Conservation (phyloP, 2,329 filamentous ascomycete species). For the Neospermospora avenae region DNA sequence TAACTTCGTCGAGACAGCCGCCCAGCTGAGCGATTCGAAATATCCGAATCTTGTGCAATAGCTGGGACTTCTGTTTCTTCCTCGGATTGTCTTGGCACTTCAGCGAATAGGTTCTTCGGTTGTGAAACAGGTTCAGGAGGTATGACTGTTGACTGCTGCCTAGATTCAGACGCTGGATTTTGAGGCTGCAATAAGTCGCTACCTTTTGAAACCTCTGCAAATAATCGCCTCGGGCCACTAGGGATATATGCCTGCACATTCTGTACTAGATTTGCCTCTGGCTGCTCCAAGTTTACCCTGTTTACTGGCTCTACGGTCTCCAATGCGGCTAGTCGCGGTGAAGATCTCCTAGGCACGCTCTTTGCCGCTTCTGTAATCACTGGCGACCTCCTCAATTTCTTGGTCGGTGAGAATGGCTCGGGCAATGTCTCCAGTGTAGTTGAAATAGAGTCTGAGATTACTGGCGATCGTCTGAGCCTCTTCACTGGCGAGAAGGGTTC, state of each 20-base stretch:
- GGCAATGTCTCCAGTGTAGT: background rate
- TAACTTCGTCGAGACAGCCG: constrained; percentile 8
- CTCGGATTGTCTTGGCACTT: background rate
- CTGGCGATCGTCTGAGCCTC: background rate
- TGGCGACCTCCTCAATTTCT: background rate
- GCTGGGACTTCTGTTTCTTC: background rate
- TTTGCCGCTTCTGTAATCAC: background rate
- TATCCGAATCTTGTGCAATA: background rate
- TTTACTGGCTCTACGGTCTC: background rate
- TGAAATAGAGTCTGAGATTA: background rate
- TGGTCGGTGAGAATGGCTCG: background rate
- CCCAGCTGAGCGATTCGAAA: constrained; percentile 21
- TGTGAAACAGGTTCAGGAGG: background rate
- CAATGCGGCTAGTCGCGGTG: background rate
- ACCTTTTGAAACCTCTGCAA: background rate
- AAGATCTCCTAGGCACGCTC: constrained; percentile 5
- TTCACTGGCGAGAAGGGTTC: background rate
- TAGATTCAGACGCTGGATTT: background rate
- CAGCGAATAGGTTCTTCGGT: background rate
- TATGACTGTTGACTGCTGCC: background rate
- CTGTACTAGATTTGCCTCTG: background rate
- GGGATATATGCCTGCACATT: background rate
- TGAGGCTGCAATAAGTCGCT: background rate
- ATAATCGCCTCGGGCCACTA: background rate
- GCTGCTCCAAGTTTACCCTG: background rate